Percentiles rank a stretch among this genome's conserved stretches.
Conservation (phyloP, 1,139 yeast genomes). For the Taphrina communis region DNA sequence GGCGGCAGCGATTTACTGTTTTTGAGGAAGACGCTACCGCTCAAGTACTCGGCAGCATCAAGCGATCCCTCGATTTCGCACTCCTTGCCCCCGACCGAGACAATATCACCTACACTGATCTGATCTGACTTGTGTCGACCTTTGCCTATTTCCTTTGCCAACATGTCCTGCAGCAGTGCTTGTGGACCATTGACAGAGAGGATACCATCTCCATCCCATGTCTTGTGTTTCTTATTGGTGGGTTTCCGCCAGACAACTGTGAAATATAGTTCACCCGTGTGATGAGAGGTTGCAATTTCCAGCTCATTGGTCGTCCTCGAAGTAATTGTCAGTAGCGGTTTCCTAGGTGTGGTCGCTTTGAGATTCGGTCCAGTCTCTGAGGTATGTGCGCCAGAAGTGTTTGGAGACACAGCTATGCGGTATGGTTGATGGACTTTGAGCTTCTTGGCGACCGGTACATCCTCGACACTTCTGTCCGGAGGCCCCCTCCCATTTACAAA, state of each 20-base stretch:
- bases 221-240: constrained; percentile 77
- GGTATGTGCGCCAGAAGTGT: neutral
- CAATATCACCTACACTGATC: constrained; percentile 55
- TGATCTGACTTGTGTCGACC: constrained; percentile 41
- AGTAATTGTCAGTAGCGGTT: constrained; percentile 33
- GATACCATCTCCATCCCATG: constrained; percentile 94
- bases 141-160: constrained; percentile 47
- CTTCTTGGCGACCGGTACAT: neutral
- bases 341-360: neutral
- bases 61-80: constrained; percentile 61
- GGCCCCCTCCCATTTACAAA: constrained; percentile 26
- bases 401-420: neutral
- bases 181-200: constrained; percentile 51
- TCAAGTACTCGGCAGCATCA: constrained; percentile 46
- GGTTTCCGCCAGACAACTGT: constrained; percentile 72
- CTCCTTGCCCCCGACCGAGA: constrained; percentile 61
- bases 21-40: constrained; percentile 41
- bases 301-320: constrained; percentile 1
- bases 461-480: neutral
- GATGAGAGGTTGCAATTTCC: neutral
- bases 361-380: neutral
- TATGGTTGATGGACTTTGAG: neutral
- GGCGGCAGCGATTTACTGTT: neutral
- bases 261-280: constrained; percentile 30
- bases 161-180: constrained; percentile 47